These are phyloP conservation scores for Boletus rex-veris DNA, from an alignment of 768 basidiomycete species.

Conservation along the genomic window DNA sequence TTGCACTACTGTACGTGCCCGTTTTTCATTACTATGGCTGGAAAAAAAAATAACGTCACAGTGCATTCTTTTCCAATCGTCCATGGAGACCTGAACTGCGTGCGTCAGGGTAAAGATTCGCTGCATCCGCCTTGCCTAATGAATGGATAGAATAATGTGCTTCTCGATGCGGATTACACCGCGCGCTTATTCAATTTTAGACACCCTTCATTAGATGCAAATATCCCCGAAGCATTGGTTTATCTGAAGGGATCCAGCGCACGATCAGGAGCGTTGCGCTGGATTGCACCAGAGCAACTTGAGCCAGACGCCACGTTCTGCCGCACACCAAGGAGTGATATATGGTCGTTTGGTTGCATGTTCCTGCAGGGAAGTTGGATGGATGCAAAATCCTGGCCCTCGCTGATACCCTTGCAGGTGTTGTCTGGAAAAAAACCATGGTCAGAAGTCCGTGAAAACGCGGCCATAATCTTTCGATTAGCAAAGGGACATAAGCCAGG, in stretches of 20 bases:
- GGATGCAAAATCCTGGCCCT: too few species aligned
- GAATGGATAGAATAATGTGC: slow-evolving; percentile 9
- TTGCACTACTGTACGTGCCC: slow-evolving; percentile 10
- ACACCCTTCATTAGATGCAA: neutral
- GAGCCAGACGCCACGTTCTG: neutral
- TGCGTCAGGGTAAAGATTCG: neutral
- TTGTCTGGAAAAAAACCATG: slow-evolving; percentile 12
- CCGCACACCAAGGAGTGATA: slow-evolving; percentile 8
- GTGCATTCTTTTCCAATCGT: neutral
- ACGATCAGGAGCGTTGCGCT: neutral
- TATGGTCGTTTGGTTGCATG: slow-evolving; percentile 29
- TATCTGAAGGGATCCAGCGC: too few species aligned
- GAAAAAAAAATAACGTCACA: neutral
- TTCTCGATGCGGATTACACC: neutral
- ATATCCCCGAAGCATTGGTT: too few species aligned
- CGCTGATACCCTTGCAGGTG: neutral
- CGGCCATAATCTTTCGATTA: slow-evolving; percentile 3
- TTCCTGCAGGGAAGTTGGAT: slow-evolving; percentile 12
- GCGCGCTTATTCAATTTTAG: slow-evolving; percentile 15
- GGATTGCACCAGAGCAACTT: neutral
- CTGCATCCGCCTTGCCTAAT: neutral
- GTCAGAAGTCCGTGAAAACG: slow-evolving; percentile 1
- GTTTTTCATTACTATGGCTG: neutral
- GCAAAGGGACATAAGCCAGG: neutral
- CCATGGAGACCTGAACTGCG: neutral